Base-by-base conservation (phyloP, 139 green algal genomes). In the Pedinophyceae sp. region DNA sequence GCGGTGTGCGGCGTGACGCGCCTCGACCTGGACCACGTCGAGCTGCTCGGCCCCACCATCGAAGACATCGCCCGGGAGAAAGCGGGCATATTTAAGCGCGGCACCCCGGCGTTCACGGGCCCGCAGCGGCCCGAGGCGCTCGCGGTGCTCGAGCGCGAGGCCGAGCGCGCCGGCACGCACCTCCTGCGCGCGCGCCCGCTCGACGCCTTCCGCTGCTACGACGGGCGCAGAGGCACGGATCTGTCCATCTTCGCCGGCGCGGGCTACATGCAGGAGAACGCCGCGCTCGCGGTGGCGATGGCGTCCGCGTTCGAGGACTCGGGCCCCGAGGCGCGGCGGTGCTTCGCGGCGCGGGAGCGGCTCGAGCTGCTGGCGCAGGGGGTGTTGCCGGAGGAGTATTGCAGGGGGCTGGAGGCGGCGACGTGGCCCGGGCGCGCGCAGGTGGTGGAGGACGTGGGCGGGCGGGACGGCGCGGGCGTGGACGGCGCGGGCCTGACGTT, bases 11-110 rank as follows among this genome's bases (percentile, higher is more conserved):
- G 81, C 25, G 68, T 98, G 29, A 82, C 82, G 17, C 72, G 73
- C 5, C 74, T 98, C 17, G 91, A 89, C 18, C 87, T 87, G 40
- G 91, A 98, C 66, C 91, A 98, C 74, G 87, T 93, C 71, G 87
- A 95, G 55, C 54, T 94, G 28, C 70, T 96, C 45, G 88, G 88
- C 2, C 17, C 45, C n/a, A 28, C 52, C 5, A 19, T 59, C 19
- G 65, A 68, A 48, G 59, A 84, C 39, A 98, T 98, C 56, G 90
- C 91, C 2, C 26, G 58, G 3, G 90, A 98, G 56, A 98, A 98
- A 74, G 91, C 81, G 2, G 89, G 88, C 48, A 93, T 96, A 55
- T 77, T 96, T 49, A 89, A 94, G 70, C 10, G 51, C 0, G 65
- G 72, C 6, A 45, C 57, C 6, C 74, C 81, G 0, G 83, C 76